These are phyloP conservation scores for Eimeria acervulina DNA, from an alignment of 169 alveolate genomes.

Conservation along the genomic window DNA sequence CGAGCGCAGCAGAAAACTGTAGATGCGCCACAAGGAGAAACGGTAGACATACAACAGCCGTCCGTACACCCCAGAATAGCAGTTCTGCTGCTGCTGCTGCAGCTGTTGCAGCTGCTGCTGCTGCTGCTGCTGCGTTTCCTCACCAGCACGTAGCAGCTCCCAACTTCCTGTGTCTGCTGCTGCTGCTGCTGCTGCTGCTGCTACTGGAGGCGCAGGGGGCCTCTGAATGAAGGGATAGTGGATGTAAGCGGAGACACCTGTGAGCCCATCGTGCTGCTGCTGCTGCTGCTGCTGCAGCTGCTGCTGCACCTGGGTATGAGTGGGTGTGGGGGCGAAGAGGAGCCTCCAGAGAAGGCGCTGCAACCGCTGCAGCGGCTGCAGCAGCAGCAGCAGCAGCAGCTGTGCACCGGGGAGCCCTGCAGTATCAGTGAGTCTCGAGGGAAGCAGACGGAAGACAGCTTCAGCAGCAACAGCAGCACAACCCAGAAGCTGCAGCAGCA, in stretches of 20 bases:
- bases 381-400: too few species aligned
- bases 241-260: slow-evolving; percentile 24
- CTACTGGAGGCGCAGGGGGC: background rate
- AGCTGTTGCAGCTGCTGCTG: slow-evolving; percentile 5
- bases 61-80: background rate
- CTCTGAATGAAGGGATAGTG: slow-evolving; percentile 47
- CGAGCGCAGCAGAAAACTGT: background rate
- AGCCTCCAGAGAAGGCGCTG: background rate
- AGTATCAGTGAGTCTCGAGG: too few species aligned
- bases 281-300: slow-evolving; percentile 57
- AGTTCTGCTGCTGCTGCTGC: background rate
- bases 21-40: background rate
- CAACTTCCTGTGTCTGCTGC: background rate
- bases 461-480: background rate
- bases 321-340: background rate
- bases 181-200: slow-evolving; percentile 31
- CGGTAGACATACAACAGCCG: slow-evolving; percentile 11
- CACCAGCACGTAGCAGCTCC: background rate
- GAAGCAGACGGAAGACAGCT: too few species aligned
- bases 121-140: slow-evolving; percentile 3
- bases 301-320: background rate
- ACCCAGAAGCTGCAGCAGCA: background rate
- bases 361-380: background rate
- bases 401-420: too few species aligned
- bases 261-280: slow-evolving; percentile 36